These are phyloP conservation scores for Colletotrichum sp. DNA, from an alignment of 2,329 filamentous ascomycete species.

Conservation along the genomic window DNA sequence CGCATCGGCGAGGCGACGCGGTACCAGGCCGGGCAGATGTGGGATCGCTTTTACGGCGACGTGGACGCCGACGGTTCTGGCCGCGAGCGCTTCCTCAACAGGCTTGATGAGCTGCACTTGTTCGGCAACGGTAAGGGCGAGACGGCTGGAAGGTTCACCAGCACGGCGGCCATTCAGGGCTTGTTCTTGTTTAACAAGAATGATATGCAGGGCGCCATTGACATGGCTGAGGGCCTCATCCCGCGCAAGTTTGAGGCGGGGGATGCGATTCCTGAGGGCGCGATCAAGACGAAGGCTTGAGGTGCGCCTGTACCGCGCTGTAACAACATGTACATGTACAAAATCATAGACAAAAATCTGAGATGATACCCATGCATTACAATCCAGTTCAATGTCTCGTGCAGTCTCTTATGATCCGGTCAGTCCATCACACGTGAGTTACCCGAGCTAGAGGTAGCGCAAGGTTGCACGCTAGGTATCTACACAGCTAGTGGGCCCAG, in stretches of 20 bases:
- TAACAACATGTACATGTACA: conserved; percentile 6
- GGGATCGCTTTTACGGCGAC: conserved; percentile 94
- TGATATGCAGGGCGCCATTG: conserved; percentile 84
- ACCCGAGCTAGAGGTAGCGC: neutral
- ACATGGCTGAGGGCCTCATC: conserved; percentile 73
- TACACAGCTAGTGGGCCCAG: neutral
- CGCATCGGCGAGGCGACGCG: conserved; percentile 86
- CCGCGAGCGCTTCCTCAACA: conserved; percentile 72
- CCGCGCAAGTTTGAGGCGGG: conserved; percentile 60
- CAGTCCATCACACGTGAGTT: neutral
- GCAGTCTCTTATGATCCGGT: neutral
- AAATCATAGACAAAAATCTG: conserved; percentile 1
- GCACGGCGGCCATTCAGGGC: conserved; percentile 91
- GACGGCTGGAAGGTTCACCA: conserved; percentile 63
- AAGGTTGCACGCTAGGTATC: neutral
- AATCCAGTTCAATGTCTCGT: neutral
- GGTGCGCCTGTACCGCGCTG: neutral
- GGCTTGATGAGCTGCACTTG: conserved; percentile 73
- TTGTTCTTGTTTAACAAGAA: conserved; percentile 96
- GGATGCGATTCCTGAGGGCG: conserved; percentile 37
- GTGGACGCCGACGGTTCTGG: conserved; percentile 69
- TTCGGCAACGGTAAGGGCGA: conserved; percentile 63
- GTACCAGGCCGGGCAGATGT: conserved; percentile 85
- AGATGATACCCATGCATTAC: neutral
- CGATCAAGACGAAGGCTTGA: conserved; percentile 46